Evolutionary conservation across 2,329 filamentous ascomycete species (phyloP).

Genomic region (Penicillium palitans): DNA sequence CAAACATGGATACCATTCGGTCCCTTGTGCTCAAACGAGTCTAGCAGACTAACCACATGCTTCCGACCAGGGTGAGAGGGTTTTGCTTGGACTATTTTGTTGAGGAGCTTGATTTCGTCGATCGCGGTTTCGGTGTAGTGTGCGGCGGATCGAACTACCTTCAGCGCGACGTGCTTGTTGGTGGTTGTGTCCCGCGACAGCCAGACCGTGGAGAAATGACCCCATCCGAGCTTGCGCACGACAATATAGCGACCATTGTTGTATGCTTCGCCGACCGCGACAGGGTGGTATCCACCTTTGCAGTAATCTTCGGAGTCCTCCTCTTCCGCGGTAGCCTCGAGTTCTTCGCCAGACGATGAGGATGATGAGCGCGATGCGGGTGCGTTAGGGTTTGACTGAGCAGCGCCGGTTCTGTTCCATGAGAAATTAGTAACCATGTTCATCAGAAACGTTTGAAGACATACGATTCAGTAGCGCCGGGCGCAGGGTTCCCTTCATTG

Average conservation of each 20-base stretch:
- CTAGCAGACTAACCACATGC: constrained; percentile 92
- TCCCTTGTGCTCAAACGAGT: constrained; percentile 97
- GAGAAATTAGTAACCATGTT: constrained; percentile 8
- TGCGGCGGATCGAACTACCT: constrained; percentile 94
- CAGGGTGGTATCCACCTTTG: constrained; percentile 97
- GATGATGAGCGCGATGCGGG: constrained; percentile 72
- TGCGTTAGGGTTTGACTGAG: constrained; percentile 28
- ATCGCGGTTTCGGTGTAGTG: constrained; percentile 99
- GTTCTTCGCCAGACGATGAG: constrained; percentile 75
- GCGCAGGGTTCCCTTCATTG: constrained; percentile 53
- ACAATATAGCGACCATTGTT: constrained; percentile 97
- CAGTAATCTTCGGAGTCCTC: constrained; percentile 99
- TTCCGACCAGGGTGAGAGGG: constrained; percentile 90
- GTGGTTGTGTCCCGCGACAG: constrained; percentile 78
- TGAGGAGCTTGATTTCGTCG: constrained; percentile 97
- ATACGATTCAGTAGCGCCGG: constrained; percentile 39
- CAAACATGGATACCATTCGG: constrained; percentile 96
- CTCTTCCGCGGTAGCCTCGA: constrained; percentile 93
- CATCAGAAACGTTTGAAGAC: constrained; percentile 18
- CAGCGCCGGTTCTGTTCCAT: constrained; percentile 31
- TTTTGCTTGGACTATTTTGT: constrained; percentile 94
- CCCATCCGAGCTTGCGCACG: constrained; percentile 95
- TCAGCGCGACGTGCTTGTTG: constrained; percentile 92
- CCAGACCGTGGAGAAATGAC: constrained; percentile 98
- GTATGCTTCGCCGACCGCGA: constrained; percentile 91